Evolutionary conservation across 257 asterid genomes (phyloP), one percentile per base, ranked within the genome.

Genomic region (Jacaranda mimosifolia): DNA sequence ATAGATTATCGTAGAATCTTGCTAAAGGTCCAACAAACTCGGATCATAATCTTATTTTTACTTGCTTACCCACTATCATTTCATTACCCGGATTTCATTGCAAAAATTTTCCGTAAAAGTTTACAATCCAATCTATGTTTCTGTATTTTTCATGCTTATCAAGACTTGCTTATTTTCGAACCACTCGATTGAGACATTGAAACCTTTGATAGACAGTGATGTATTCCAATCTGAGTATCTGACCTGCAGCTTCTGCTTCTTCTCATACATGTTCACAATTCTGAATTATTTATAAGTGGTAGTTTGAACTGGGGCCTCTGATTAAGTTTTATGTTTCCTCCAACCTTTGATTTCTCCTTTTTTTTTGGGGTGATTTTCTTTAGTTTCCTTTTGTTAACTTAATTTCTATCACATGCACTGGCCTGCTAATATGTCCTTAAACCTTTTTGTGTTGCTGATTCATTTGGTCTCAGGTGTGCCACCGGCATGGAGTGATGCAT

Each of bases 401-500:
- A 15, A 38, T 36, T 70, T 63, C 63, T 14, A 36, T 26, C 46
- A n/a, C 14, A 51, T 58, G 1, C 7, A 19, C 45, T 59, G 49
- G 17, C 14, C 3, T 72, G 52, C 45, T 15, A 1, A 1, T 58
- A 3, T 8, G 48, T 71, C 60, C 60, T 57, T 49, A 49, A 45
- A 49, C 36, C 35, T 60, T 11, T 60, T 68, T 15, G 65, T 64
- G 1, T 43, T 68, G 21, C 32, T 42, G 52, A 18, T 17, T 64
- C 51, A 52, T 46, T 76, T 60, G 72, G 75, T 68, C 79, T 75
- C 76, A 90, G 94, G 85, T 82, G 83, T 90, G 94, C 82, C 93
- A 89, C 72, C 81, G 75, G 42, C 75, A 88, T 43, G 92, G 92
- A 46, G 92, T 88, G 60, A 84, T 88, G 84, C 92, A 88, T 80